phyloP scores from a whole-genome alignment of 2,329 filamentous ascomycete genomes.

The Emydomyces testavorans region DNA sequence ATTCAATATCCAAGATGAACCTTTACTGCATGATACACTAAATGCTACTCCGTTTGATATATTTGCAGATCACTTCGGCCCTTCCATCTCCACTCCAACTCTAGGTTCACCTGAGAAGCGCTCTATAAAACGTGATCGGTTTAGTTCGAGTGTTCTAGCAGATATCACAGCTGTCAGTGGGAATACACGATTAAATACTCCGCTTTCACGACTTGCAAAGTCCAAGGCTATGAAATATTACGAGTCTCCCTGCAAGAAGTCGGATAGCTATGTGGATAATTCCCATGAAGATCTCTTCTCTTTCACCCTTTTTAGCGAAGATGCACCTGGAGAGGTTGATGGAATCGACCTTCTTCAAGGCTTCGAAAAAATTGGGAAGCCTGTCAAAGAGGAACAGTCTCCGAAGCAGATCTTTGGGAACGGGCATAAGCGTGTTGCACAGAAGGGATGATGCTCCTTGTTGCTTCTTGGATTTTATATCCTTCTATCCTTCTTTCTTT shows the following conservation, averaged over 20 bases:
- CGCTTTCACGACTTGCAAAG: conserved; percentile 27
- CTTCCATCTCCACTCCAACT: conserved; percentile 29
- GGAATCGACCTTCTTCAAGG: conserved; percentile 38
- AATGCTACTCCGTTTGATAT: conserved; percentile 43
- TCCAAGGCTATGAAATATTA: conserved; percentile 27
- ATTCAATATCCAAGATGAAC: conserved; percentile 43
- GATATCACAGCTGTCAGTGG: conserved; percentile 32
- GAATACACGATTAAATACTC: conserved; percentile 28
- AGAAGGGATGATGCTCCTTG: neutral
- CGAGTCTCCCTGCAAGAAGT: conserved; percentile 32
- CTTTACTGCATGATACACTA: conserved; percentile 21
- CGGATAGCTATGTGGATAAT: conserved; percentile 26
- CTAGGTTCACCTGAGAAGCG: conserved; percentile 47
- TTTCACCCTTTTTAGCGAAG: conserved; percentile 38
- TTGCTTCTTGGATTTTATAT: too few species aligned
- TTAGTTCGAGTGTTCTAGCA: conserved; percentile 40
- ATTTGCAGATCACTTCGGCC: conserved; percentile 38
- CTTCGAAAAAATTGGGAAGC: conserved; percentile 38
- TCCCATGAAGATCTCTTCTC: conserved; percentile 38
- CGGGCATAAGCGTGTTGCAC: neutral
- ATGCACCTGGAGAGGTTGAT: conserved; percentile 34
- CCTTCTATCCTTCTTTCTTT: too few species aligned
- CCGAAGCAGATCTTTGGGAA: conserved; percentile 21
- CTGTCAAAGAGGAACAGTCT: conserved; percentile 26
- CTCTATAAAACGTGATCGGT: conserved; percentile 41